Evolutionary conservation across 2,329 filamentous ascomycete genomes (phyloP), one percentile per base, ranked within the genome.

Genomic region (Hypomyces perniciosus): DNA sequence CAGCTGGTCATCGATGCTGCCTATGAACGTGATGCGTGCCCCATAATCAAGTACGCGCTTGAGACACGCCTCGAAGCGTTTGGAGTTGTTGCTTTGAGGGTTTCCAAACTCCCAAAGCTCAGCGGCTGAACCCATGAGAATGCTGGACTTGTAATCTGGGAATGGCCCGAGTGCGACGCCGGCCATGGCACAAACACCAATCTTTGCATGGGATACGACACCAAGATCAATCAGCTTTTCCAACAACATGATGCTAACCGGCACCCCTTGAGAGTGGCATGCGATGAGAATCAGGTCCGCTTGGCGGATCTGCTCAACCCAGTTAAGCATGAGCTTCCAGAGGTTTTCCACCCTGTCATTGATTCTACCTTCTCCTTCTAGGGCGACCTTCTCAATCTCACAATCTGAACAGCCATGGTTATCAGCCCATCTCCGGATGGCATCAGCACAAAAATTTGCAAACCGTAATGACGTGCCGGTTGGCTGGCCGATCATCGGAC

Each of bases 381-480:
- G 77, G 1, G 92, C 90, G 10, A 97, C 88, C 65, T 95, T 96
- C 63, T 96, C 90, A 50, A 99, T 89, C 59, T 95, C 86, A 54
- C 80, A 84, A 55, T 90, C 86, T 2, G 77, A 72, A 54, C 85
- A 90, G 1, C 87, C 85, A 57, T 89, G 81, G 9, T 74, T 74
- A 48, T 89, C 82, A 0, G 89, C 82, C 89, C 91, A 99, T 53
- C 85, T 79, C 52, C 85, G 81, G 59, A 99, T 92, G 1, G 89
- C 86, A 37, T 88, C 83, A 5, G 90, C 90, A 13, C 87, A 88
- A 62, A 92, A 85, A 56, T 88, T 92, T 8, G 91, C 90, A 64
- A 99, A 99, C 38, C 90, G 85, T 51, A 97, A 83, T 0, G 92
- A 97, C 1, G 93, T 99, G 5, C 93, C 93, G 0, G 91, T 99